Base-by-base conservation (phyloP, 73 alveolate genomes). In the Halteria grandinella region DNA sequence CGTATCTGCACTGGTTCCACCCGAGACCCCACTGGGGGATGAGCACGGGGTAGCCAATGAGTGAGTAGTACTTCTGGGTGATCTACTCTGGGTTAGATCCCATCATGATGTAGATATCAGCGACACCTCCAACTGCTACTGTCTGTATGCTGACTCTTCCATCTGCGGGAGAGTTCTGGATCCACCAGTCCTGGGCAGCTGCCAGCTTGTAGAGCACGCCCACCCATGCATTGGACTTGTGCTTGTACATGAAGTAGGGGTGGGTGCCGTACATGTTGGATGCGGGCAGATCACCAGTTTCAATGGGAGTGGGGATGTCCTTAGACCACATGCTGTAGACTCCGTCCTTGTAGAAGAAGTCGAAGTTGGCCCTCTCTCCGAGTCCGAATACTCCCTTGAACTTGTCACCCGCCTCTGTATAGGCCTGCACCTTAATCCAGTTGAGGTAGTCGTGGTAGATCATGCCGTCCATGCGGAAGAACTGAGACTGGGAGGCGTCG, bases 1-100 rank as follows among this genome's bases (percentile, higher is more conserved):
- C 99, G 95, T 97, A 97, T 87, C 98, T 89, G 83, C 97, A 89
- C 77, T 96, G 95, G 64, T 95, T 97, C 94, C 96, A 95, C 51
- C 99, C 99, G 7, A 85, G 47, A 43, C 86, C 58, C 96, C 95
- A 92, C 59, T 75, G 77, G 11, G 98, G 98, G 0, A 69, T 77
- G 36, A 88, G 55, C 8, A 31, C 80, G 29, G 98, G 95, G 32
- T 76, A 70, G 1, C 96, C 96, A 28, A 92, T 79, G 15, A 92
- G 29, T 33, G 64, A 55, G 57, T 73, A 88, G 53, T 79, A 83
- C 28, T 64, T 55, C 11, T 45, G 44, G 45, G 79, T 77, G 7
- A 88, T 91, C 32, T 55, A 59, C 24, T 70, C 89, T 8, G 94
- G 85, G 27, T 57, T 71, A 33, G 64, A 62, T 28, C 86, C 86